phyloP scores from a whole-genome alignment of 2,329 filamentous ascomycete genomes.

The Fusarium caatingaense region DNA sequence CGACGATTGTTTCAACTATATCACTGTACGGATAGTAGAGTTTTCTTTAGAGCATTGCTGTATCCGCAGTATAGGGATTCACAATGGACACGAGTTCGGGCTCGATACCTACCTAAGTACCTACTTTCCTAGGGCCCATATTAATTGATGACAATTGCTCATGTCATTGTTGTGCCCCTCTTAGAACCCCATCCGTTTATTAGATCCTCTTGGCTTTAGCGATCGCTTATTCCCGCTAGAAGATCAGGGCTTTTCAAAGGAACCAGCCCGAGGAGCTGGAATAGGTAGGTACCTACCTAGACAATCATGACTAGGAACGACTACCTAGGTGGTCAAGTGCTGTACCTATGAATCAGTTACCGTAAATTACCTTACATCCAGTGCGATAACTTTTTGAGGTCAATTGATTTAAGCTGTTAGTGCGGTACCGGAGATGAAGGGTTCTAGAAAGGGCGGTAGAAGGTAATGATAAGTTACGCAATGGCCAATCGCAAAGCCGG shows the following conservation, averaged over 20 bases:
- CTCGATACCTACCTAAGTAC: not conserved
- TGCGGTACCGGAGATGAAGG: slow-evolving; percentile 38
- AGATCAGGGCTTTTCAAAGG: slow-evolving; percentile 4
- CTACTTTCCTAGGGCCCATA: not conserved
- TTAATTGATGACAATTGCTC: slow-evolving; percentile 1
- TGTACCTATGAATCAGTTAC: not conserved
- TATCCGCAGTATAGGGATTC: not conserved
- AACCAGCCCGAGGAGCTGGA: slow-evolving; percentile 3
- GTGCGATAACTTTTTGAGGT: slow-evolving; percentile 11
- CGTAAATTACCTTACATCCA: slow-evolving; percentile 2
- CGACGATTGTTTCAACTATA: not conserved
- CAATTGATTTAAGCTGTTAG: slow-evolving; percentile 4
- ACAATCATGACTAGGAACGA: not conserved
- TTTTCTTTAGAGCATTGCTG: not conserved
- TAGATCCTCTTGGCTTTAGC: slow-evolving; percentile 12
- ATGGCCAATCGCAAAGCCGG: slow-evolving; percentile 29
- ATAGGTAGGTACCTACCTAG: not conserved
- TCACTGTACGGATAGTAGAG: not conserved
- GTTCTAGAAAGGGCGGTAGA: slow-evolving; percentile 44
- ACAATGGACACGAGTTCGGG: not conserved
- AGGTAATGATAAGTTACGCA: slow-evolving; percentile 18
- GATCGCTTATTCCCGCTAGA: slow-evolving; percentile 28
- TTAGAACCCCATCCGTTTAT: slow-evolving; percentile 15
- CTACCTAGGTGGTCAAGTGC: not conserved
- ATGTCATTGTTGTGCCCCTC: slow-evolving; percentile 13